Base-by-base conservation (phyloP, 2,329 filamentous ascomycete genomes). In the Diaporthe australafricana region DNA sequence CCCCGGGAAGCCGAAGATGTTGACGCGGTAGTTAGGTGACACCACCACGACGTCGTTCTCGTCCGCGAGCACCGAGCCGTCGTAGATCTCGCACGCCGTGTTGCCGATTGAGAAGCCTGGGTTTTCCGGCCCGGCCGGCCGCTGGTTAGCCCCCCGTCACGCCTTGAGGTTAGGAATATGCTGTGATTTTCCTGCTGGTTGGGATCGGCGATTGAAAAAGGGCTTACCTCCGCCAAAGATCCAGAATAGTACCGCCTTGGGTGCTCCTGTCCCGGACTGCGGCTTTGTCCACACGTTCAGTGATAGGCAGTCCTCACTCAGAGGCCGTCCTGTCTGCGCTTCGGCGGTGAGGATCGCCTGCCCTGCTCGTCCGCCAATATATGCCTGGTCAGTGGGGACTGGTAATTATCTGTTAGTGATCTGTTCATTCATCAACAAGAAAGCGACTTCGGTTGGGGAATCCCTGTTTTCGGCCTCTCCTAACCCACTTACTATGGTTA, bases 201-300 rank as follows among this genome's bases (percentile, higher is more conserved):
- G 20, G 25, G 22, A 2, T 5, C 8, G n/a, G n/a, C 4, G 9
- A 4, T 17, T 27, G 7, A 20, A 4, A 42, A 17, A 4, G 11
- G 20, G 9, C 40, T 32, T 11, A 63, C 68, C 70, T 56, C 70
- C 70, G 22, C 70, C 70, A 40, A 38, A 57, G 25, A 68, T 68
- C 70, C 70, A 71, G 30, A 71, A 45, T 4, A 71, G 25, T 16
- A 71, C 70, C 8, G 70, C 63, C 27, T 68, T 56, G n/a, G 53
- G 42, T 12, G 9, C 38, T 2, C 42, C 42, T 2, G 53, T 35
- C 5, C 53, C 53, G 5, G 63, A 57, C 57, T 57, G 53, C 5
- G 35, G 52, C 17, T 66, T 66, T 11, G 50, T 53, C 52, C 48
- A 50, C 5, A 71, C 55, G 30, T 57, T 56, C 12, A 71, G 42